A percentile compares a stretch with the other conserved stretches of the same genome.
These are phyloP conservation scores for Diplotaxis tenuifolia DNA, from an alignment of 345 rosid genomes.

Conservation along the genomic window DNA sequence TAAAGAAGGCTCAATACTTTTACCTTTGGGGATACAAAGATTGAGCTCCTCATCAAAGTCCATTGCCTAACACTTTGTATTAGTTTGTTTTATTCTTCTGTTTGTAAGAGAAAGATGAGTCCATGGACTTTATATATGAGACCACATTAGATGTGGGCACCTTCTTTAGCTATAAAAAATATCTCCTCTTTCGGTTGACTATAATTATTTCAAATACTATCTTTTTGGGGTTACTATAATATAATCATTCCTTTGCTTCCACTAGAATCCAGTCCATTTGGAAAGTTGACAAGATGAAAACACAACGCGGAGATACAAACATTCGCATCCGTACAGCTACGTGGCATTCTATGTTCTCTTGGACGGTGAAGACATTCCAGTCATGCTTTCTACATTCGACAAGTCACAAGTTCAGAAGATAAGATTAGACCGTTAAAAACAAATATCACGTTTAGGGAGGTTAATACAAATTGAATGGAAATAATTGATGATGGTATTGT, in stretches of 20 bases:
- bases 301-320: slow-evolving; percentile 26
- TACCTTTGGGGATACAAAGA: slow-evolving; percentile 42
- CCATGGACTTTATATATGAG: slow-evolving; percentile 24
- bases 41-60: slow-evolving; percentile 39
- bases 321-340: slow-evolving; percentile 32
- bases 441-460: background rate
- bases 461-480: slow-evolving; percentile 3
- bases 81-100: background rate
- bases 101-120: slow-evolving; percentile 1
- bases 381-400: slow-evolving; percentile 19
- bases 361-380: slow-evolving; percentile 32
- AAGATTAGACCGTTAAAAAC: slow-evolving; percentile 4
- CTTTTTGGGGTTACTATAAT: slow-evolving; percentile 28
- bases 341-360: slow-evolving; percentile 33
- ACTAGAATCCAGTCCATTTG: slow-evolving; percentile 25
- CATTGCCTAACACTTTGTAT: slow-evolving; percentile 20
- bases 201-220: slow-evolving; percentile 4
- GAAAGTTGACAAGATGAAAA: slow-evolving; percentile 11
- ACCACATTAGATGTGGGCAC: background rate
- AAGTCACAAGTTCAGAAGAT: slow-evolving; percentile 6
- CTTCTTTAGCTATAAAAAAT: background rate
- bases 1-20: slow-evolving; percentile 37
- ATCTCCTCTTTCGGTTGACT: slow-evolving; percentile 15
- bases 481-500: background rate
- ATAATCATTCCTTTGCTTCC: slow-evolving; percentile 21